These are phyloP conservation scores for Spergularia azorica DNA, from an alignment of 179 eudicot genomes.

Conservation along the genomic window DNA sequence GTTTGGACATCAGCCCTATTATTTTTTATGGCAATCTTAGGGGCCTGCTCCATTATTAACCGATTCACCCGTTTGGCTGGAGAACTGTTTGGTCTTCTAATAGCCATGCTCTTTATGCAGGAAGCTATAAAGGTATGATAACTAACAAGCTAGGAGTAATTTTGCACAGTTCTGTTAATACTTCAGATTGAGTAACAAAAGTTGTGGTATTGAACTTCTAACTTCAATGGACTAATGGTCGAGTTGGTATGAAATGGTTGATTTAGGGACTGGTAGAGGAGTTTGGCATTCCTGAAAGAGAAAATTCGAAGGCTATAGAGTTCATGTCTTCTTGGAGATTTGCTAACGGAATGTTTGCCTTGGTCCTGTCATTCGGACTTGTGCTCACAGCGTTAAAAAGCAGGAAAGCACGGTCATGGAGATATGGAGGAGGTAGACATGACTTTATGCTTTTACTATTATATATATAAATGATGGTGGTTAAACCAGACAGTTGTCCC, in stretches of 20 bases:
- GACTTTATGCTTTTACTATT: not conserved
- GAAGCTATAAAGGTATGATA: constrained; percentile 75
- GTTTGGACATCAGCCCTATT: constrained; percentile 85
- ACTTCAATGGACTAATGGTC: constrained; percentile 1
- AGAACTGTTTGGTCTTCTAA: constrained; percentile 86
- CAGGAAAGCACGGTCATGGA: constrained; percentile 95
- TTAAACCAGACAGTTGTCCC: not conserved
- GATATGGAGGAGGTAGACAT: constrained; percentile 75
- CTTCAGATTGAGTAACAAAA: not conserved
- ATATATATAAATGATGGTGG: no score
- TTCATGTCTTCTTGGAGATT: constrained; percentile 88
- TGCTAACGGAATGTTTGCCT: constrained; percentile 95
- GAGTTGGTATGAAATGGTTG: constrained; percentile 9
- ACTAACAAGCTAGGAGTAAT: not conserved
- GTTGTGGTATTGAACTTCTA: not conserved
- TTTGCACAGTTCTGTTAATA: not conserved
- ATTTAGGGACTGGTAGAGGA: constrained; percentile 83
- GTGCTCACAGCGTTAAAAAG: constrained; percentile 74
- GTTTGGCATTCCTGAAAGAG: constrained; percentile 64
- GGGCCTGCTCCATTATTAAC: constrained; percentile 93
- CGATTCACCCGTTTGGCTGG: constrained; percentile 93
- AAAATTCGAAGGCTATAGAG: constrained; percentile 45
- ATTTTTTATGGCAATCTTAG: constrained; percentile 78
- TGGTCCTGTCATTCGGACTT: constrained; percentile 89
- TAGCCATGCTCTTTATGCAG: constrained; percentile 98